A percentile compares a stretch with the other conserved stretches of the same genome.
Evolutionary conservation across 2,329 filamentous ascomycete genomes (phyloP).

Genomic region (Trichoderma endophyticum): DNA sequence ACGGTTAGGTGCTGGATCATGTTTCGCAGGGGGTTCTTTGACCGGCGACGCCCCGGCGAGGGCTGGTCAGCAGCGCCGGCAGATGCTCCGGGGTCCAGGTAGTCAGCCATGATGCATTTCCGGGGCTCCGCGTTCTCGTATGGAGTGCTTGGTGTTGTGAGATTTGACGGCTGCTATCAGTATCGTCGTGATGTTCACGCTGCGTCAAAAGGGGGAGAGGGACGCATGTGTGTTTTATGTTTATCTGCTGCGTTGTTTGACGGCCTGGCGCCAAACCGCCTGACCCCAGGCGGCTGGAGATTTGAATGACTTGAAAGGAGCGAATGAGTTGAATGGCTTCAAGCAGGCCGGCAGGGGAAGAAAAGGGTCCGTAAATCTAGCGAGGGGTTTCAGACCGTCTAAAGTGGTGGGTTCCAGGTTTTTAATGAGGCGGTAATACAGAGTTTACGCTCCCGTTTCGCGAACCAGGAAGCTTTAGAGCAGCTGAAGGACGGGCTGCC

Average conservation of each 20-base stretch:
- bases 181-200: not conserved
- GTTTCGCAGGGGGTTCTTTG: constrained; percentile 35
- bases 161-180: not conserved
- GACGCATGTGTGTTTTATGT: constrained; percentile 14
- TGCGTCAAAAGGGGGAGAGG: constrained; percentile 7
- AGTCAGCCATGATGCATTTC: constrained; percentile 29
- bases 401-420: not conserved
- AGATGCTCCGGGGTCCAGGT: constrained; percentile 27
- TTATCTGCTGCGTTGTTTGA: not conserved
- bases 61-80: constrained; percentile 23
- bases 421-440: constrained; percentile 7
- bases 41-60: constrained; percentile 31
- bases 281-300: not conserved
- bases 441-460: not conserved
- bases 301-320: constrained; percentile 15
- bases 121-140: not conserved
- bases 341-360: constrained; percentile 1
- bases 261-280: not conserved
- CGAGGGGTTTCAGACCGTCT: constrained; percentile 14
- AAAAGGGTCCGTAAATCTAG: constrained; percentile 18
- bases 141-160: not conserved
- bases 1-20: constrained; percentile 40
- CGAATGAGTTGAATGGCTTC: constrained; percentile 13
- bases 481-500: not conserved
- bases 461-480: not conserved